phyloP scores from a whole-genome alignment of 768 basidiomycete genomes.

The Lactifluus rugatus region DNA sequence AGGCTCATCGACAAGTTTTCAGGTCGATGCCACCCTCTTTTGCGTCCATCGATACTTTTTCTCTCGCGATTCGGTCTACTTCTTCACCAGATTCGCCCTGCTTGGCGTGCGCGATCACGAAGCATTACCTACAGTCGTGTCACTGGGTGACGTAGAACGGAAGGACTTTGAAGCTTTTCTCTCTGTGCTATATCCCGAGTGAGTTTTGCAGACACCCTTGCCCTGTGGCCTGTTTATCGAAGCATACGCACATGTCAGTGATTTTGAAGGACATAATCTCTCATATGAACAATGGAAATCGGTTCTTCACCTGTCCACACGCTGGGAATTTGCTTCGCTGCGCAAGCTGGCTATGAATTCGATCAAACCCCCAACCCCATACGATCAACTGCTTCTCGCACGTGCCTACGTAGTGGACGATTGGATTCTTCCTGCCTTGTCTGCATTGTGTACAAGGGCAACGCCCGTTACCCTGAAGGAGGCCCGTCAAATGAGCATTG shows the following conservation, averaged over 20 bases:
- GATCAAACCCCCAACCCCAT: conserved; percentile 8
- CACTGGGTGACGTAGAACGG: conserved; percentile 1
- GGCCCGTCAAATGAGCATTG: conserved; percentile 5
- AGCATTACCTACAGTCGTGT: background rate
- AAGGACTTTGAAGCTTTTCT: conserved; percentile 17
- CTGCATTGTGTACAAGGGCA: conserved; percentile 10
- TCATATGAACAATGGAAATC: conserved; percentile 24
- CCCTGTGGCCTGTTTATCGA: background rate
- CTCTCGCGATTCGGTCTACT: conserved; percentile 15
- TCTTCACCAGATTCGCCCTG: conserved; percentile 3
- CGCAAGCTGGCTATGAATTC: conserved; percentile 19
- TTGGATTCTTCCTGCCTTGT: conserved; percentile 15
- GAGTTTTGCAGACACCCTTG: background rate
- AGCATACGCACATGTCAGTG: background rate
- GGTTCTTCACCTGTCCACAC: conserved; percentile 24
- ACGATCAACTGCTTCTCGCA: conserved; percentile 14
- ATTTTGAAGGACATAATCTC: conserved; percentile 10
- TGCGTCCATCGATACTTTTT: conserved; percentile 18
- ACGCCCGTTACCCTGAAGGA: conserved; percentile 5
- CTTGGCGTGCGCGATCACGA: conserved; percentile 8
- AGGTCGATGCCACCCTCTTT: conserved; percentile 14
- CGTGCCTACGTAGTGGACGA: conserved; percentile 12
- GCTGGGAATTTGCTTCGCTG: conserved; percentile 26
- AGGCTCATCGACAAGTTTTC: background rate
- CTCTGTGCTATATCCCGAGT: conserved; percentile 18